Percentiles rank a stretch among this genome's conserved stretches.
Conservation (phyloP, 2,329 filamentous ascomycete species). For the Ceratocystis papillata region DNA sequence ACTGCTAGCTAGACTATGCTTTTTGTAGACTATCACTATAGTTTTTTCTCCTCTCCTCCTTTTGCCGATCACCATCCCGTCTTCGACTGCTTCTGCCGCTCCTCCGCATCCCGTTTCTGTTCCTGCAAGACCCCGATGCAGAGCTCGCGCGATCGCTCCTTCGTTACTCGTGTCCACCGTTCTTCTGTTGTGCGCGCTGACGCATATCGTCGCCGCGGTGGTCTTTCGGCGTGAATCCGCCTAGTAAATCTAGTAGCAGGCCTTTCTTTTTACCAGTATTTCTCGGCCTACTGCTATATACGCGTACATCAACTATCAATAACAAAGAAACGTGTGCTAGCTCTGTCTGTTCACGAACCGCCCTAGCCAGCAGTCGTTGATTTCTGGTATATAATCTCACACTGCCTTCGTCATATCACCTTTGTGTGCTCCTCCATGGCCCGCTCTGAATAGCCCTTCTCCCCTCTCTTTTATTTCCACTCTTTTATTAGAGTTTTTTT, state of each 20-base stretch:
- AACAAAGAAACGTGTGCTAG: neutral
- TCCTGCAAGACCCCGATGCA: constrained; percentile 20
- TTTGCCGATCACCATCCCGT: constrained; percentile 11
- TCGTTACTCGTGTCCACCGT: constrained; percentile 14
- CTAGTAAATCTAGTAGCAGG: neutral
- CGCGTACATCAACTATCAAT: neutral
- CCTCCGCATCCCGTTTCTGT: constrained; percentile 8
- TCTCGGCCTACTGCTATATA: neutral
- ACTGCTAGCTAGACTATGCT: constrained; percentile 22
- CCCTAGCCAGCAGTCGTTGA: constrained; percentile 6
- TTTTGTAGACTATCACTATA: constrained; percentile 20
- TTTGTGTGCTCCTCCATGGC: neutral
- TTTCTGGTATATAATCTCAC: neutral
- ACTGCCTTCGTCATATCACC: neutral
- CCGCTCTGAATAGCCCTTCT: neutral
- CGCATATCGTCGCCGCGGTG: constrained; percentile 24
- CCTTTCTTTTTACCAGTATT: constrained; percentile 6
- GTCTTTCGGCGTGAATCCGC: constrained; percentile 23
- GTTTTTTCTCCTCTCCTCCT: neutral
- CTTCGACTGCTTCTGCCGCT: constrained; percentile 15
- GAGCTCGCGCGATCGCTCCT: constrained; percentile 13
- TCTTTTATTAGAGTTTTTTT: constrained; percentile 23
- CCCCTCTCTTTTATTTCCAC: constrained; percentile 22
- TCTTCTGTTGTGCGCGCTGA: constrained; percentile 22
- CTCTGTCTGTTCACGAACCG: constrained; percentile 15